Percentiles rank a stretch among this genome's conserved stretches.
phyloP scores from a whole-genome alignment of 2,329 filamentous ascomycete species.

The Cladophialophora yegresii region DNA sequence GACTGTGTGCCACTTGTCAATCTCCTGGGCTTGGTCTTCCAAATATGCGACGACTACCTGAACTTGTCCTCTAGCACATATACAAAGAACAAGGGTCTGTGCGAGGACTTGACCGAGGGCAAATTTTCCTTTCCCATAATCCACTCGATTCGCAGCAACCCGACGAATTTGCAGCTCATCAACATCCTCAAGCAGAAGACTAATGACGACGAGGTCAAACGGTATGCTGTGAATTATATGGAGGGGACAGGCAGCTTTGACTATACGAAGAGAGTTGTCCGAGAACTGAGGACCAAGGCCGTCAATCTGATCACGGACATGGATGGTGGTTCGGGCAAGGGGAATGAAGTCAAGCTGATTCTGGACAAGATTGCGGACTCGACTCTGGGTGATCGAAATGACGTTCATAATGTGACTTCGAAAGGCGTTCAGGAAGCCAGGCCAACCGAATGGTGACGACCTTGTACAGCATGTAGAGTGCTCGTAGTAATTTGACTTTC shows the following conservation, averaged over 20 bases:
- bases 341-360: slow-evolving; percentile 65
- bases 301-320: slow-evolving; percentile 64
- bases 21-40: slow-evolving; percentile 50
- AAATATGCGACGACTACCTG: slow-evolving; percentile 72
- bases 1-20: slow-evolving; percentile 68
- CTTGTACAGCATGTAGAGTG: slow-evolving; percentile 10
- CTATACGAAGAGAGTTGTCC: slow-evolving; percentile 72
- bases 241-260: slow-evolving; percentile 84
- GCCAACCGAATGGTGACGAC: not conserved
- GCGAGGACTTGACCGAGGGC: slow-evolving; percentile 92
- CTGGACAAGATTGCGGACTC: slow-evolving; percentile 61
- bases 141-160: slow-evolving; percentile 71
- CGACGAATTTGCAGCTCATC: slow-evolving; percentile 63
- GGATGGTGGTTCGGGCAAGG: slow-evolving; percentile 57
- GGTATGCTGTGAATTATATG: slow-evolving; percentile 90
- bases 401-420: not conserved
- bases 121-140: slow-evolving; percentile 98
- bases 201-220: slow-evolving; percentile 80
- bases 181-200: slow-evolving; percentile 93
- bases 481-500: not conserved
- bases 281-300: slow-evolving; percentile 65
- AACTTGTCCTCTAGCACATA: slow-evolving; percentile 76
- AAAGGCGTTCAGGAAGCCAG: not conserved
- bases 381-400: slow-evolving; percentile 1
- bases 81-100: slow-evolving; percentile 85